phyloP scores from a whole-genome alignment of 345 rosid species.

The Brassica napus region Da-Ae NC_063452.1:771501-772000 shows the following conservation, averaged over 20 bases:
- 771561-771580: conserved; percentile 22
- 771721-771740: neutral
- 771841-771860: neutral
- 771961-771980: conserved; percentile 31
- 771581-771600: neutral
- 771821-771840: conserved; percentile 28
- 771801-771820: conserved; percentile 36
- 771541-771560: conserved; percentile 13
- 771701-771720: conserved; percentile 4
- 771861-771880: conserved; percentile 24
- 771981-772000: conserved; percentile 28
- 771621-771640: conserved; percentile 24
- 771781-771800: neutral
- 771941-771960: neutral
- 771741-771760: neutral
- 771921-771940: conserved; percentile 27
- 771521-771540: conserved; percentile 19
- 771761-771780: neutral
- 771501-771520: neutral
- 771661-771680: conserved; percentile 22
- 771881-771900: conserved; percentile 37
- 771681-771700: conserved; percentile 22
- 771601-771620: conserved; percentile 25
- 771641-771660: neutral
- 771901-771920: conserved; percentile 31